These are phyloP conservation scores for Domatiomyces globalis DNA, from an alignment of 2,329 filamentous ascomycete species.

Conservation along the genomic window DNA sequence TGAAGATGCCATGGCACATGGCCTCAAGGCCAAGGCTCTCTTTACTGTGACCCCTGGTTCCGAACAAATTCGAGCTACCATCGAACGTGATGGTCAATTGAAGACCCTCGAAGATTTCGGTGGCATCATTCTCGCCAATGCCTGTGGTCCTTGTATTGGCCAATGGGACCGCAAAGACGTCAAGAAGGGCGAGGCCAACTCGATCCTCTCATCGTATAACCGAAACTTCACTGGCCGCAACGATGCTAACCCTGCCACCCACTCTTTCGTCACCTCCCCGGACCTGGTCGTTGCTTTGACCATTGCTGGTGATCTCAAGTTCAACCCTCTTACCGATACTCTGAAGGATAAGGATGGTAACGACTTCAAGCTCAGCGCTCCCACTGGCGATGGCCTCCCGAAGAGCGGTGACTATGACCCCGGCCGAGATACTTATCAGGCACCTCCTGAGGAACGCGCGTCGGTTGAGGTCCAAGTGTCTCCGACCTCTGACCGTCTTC, in stretches of 20 bases:
- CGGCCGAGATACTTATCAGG: constrained; percentile 88
- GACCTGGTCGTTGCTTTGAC: constrained; percentile 79
- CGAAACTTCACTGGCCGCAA: constrained; percentile 99
- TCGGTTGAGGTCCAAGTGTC: constrained; percentile 67
- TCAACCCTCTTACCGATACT: constrained; percentile 87
- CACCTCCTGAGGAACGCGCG: constrained; percentile 66
- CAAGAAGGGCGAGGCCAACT: constrained; percentile 90
- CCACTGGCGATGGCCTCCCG: constrained; percentile 70
- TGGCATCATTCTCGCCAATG: constrained; percentile 86
- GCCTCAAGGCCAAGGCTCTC: constrained; percentile 79
- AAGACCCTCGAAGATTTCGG: constrained; percentile 94
- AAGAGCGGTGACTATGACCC: constrained; percentile 63
- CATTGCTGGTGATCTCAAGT: constrained; percentile 70
- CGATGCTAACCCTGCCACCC: constrained; percentile 86
- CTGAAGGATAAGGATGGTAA: constrained; percentile 94
- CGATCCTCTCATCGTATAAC: constrained; percentile 98
- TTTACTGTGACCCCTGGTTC: constrained; percentile 95
- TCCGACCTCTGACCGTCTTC: constrained; percentile 82
- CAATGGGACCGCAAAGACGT: constrained; percentile 93
- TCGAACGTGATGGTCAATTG: constrained; percentile 78
- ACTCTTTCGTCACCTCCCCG: constrained; percentile 83
- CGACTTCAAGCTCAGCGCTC: constrained; percentile 74
- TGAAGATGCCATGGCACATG: constrained; percentile 77
- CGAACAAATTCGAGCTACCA: constrained; percentile 91
- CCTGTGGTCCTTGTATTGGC: constrained; percentile 78